A percentile compares a stretch with the other conserved stretches of the same genome.
Evolutionary conservation across 148 eudicot genomes (phyloP).

Genomic region (Chenopodium berlandieri): DNA sequence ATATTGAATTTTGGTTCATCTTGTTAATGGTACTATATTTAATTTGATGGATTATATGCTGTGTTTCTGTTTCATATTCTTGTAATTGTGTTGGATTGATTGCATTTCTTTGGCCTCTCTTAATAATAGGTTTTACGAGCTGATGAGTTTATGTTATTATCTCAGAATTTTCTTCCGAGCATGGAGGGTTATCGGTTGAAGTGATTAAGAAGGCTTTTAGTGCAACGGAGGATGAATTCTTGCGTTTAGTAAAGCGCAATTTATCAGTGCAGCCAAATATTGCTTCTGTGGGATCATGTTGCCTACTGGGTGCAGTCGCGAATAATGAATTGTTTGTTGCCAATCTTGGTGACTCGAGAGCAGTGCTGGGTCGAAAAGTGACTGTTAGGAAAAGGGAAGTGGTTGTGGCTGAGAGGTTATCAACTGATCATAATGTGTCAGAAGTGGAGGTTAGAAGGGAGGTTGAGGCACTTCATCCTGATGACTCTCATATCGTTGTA

Average conservation of each 20-base stretch:
- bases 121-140: not conserved
- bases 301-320: conserved; percentile 59
- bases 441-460: conserved; percentile 55
- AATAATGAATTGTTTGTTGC: conserved; percentile 52
- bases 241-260: conserved; percentile 35
- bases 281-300: conserved; percentile 58
- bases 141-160: not conserved
- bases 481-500: conserved; percentile 48
- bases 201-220: conserved; percentile 55
- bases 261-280: conserved; percentile 35
- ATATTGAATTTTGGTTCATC: not conserved
- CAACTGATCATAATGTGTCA: conserved; percentile 61
- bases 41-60: not conserved
- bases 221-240: conserved; percentile 56
- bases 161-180: conserved; percentile 41
- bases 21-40: not conserved
- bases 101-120: not conserved
- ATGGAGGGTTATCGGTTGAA: conserved; percentile 44
- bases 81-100: not conserved
- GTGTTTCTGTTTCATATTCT: not conserved
- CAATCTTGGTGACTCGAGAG: conserved; percentile 71
- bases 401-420: conserved; percentile 51
- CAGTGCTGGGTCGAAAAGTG: conserved; percentile 45
- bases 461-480: conserved; percentile 60
- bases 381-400: conserved; percentile 23